A percentile compares a stretch with the other conserved stretches of the same genome.
Evolutionary conservation across 495 filamentous ascomycete species (phyloP).

Genomic region (Aspergillus diversus): DNA sequence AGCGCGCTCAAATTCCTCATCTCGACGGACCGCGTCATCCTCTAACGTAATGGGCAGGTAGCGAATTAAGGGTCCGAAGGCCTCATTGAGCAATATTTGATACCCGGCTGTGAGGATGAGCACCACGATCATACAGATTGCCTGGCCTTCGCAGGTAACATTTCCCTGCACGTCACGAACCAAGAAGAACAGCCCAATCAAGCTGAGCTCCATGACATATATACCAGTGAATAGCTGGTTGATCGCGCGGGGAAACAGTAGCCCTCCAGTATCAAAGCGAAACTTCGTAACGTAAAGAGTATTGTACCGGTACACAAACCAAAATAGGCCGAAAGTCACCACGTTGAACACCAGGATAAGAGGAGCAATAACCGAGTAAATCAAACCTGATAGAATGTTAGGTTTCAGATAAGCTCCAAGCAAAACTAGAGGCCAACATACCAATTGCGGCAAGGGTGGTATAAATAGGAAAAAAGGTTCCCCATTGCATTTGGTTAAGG

Average conservation of each 20-base stretch:
- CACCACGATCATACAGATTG: conserved; percentile 84
- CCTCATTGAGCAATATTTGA: conserved; percentile 79
- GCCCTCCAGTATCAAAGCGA: conserved; percentile 86
- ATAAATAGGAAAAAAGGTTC: conserved; percentile 92
- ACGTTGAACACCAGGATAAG: conserved; percentile 93
- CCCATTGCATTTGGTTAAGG: conserved; percentile 82
- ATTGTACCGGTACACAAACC: conserved; percentile 95
- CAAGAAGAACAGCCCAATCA: conserved; percentile 91
- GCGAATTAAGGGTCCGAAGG: conserved; percentile 82
- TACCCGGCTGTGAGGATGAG: conserved; percentile 73
- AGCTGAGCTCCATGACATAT: conserved; percentile 91
- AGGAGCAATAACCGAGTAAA: conserved; percentile 89
- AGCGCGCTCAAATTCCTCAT: conserved; percentile 82
- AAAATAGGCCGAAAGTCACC: conserved; percentile 91
- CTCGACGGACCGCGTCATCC: conserved; percentile 87
- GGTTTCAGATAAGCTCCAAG: background rate
- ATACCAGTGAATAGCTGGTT: conserved; percentile 95
- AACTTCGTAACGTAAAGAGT: conserved; percentile 96
- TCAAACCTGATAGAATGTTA: conserved; percentile 57
- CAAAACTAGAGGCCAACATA: conserved; percentile 32
- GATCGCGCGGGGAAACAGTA: conserved; percentile 90
- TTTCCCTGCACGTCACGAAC: conserved; percentile 62
- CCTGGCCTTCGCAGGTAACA: conserved; percentile 75
- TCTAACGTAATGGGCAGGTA: conserved; percentile 96
- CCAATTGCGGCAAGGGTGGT: conserved; percentile 94